Conservation (phyloP, 2,329 filamentous ascomycete genomes). For the Fusarium avenaceum region DNA sequence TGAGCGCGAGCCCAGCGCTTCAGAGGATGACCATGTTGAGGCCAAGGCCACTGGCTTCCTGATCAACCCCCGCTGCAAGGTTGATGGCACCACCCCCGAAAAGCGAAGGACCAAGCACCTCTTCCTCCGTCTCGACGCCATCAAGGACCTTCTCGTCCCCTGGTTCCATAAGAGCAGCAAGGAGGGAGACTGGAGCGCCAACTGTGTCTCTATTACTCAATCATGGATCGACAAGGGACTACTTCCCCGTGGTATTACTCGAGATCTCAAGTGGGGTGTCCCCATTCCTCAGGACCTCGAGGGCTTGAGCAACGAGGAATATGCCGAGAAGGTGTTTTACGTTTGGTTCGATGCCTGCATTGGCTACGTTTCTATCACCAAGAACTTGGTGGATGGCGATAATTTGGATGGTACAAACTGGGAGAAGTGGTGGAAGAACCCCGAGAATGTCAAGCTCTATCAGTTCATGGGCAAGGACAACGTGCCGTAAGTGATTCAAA, state of each 20-base stretch:
- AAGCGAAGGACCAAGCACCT: constrained; percentile 89
- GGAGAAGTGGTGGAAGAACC: constrained; percentile 95
- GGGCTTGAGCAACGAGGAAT: constrained; percentile 67
- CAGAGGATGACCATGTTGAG: constrained; percentile 53
- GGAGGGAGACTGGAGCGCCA: constrained; percentile 82
- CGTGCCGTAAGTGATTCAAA: constrained; percentile 64
- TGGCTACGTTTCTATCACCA: constrained; percentile 95
- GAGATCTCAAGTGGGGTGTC: constrained; percentile 92
- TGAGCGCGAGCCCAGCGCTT: constrained; percentile 54
- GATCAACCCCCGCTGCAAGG: constrained; percentile 90
- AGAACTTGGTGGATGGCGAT: constrained; percentile 78
- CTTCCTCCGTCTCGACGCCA: constrained; percentile 86
- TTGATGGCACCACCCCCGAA: constrained; percentile 86
- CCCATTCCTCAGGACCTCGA: constrained; percentile 64
- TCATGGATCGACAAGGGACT: constrained; percentile 88
- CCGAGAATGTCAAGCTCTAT: constrained; percentile 87
- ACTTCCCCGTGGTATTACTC: constrained; percentile 87
- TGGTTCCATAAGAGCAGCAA: constrained; percentile 82
- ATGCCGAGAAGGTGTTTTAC: constrained; percentile 81
- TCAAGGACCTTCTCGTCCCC: constrained; percentile 80
- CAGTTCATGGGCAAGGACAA: constrained; percentile 91
- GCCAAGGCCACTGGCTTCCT: constrained; percentile 64
- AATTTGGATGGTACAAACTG: constrained; percentile 72
- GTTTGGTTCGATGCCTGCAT: constrained; percentile 96
- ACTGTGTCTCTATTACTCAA: constrained; percentile 81